Base-by-base conservation (phyloP, 306 rosid genomes). In the Sphenostylis stenocarpa region DNA sequence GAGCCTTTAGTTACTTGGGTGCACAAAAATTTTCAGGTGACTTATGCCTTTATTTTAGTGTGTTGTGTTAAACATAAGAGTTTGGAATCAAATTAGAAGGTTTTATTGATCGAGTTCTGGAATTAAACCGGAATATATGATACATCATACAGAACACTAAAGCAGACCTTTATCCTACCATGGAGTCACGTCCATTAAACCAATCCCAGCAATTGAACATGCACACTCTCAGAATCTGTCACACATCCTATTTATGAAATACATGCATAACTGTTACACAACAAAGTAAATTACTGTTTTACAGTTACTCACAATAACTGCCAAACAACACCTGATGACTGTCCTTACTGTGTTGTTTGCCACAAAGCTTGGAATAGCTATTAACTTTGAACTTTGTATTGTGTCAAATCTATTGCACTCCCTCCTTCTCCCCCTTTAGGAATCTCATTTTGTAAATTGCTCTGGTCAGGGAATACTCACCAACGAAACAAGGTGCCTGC, bases 1-100 rank as follows among this genome's bases (percentile, higher is more conserved):
- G 97, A 89, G 77, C 97, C 97, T 67, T 70, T 93, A 31, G 93
- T 89, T 73, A 93, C 97, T 16, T 93, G 97, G 97, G 97, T 93
- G 79, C 97, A 93, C 88, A 89, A 79, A 85, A 93, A 90, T 80
- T 93, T 93, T 85, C 97, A 93, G 97, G 97, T 93, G 83, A 84
- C 72, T 80, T 63, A 33, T 34, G 69, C 17, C 14, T 63, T 17
- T 29, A 61, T 34, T 63, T 63, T 63, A 7, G 26, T 20, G 34
- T 63, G 24, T 17, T 60, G 44, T 26, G 64, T 57, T 26, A 57
- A 57, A 26, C 4, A 7, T 53, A 53, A 20, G 31, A 28, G 9
- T 57, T 57, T 24, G 19, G 64, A 24, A 19, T 13, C 64, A 24
- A 26, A 14, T 19, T 26, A 14, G 9, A 57, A 24, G 17, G 36